Base-by-base conservation (phyloP, 257 asterid genomes). In the Rehmannia glutinosa region DNA sequence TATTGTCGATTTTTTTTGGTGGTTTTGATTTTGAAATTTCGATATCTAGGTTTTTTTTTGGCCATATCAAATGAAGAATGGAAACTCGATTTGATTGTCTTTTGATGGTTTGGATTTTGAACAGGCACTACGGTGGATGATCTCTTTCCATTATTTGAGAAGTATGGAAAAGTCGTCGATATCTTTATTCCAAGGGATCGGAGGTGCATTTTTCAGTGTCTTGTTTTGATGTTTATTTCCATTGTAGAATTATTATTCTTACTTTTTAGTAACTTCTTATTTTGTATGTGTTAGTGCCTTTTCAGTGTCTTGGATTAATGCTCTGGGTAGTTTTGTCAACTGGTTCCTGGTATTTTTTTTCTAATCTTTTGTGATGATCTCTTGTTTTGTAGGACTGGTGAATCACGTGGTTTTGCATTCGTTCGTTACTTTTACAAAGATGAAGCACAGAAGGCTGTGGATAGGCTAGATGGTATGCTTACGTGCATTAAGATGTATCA, bases 141-240 rank as follows among this genome's bases (percentile, higher is more conserved):
- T 70, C 65, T 81, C 73, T 75, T 78, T 61, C 86, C 82, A 1
- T 71, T 81, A 16, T 81, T 81, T 33, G 83, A 75, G 5, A 81
- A 78, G 57, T 81, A 73, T 49, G 86, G 86, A 16, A 78, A 81
- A 55, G 81, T 81, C 15, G 82, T 81, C 10, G 86, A 81, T 70
- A 73, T 81, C 38, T 81, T 78, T 58, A 81, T 81, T 17, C 86
- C 86, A 63, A 69, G 86, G 4, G 83, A 81, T 68, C 81, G 83
- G 33, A 78, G 86, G 86, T 81, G 30, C 17, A 41, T 1, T 15
- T 16, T 63, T 10, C 25, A 28, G 49, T 41, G 9, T 16, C 4
- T 5, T 50, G 32, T 6, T 30, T 15, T 19, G 12, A 4, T 25
- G 19, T 23, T 27, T 28, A 41, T 54, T 24, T 53, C 1, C 20